Evolutionary conservation across 2,329 filamentous ascomycete species (phyloP), one percentile per base, ranked within the genome.

Genomic region (Dissoconium aciculare): DNA sequence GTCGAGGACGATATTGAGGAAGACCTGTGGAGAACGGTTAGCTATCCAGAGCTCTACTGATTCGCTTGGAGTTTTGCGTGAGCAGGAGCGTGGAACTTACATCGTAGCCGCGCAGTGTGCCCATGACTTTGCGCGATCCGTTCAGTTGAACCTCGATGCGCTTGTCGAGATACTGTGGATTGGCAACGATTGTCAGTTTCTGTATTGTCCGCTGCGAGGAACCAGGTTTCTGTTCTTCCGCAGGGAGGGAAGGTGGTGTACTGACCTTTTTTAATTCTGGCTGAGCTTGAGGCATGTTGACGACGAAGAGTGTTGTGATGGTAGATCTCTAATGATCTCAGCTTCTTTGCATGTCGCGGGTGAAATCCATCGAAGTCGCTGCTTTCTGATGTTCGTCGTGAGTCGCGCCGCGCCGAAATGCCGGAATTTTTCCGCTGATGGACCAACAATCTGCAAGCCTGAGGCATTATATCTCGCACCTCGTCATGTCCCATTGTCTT

Each of bases 141-240:
- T 98, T 98, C 32, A 98, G 67, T 60, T 98, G 87, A 45, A 95
- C 84, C 59, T 94, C 93, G 53, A 98, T 72, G 62, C 87, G 74
- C 74, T 98, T 98, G 69, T 98, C 89, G 62, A 98, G 84, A 62
- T 98, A 98, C 89, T 98, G 50, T 29, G 30, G 14, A n/a, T 5
- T 11, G 11, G 6, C 11, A 16, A 10, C 25, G 24, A 11, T 4
- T 27, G 19, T 11, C 15, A 11, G n/a, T 32, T 14, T n/a, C n/a
- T 15, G n/a, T 28, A 4, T 12, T 15, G 26, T 28, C n/a, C 14
- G 16, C 14, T n/a, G 19, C 19, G 19, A 13, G 10, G 16, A 9
- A 12, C 23, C 4, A 27, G 11, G 11, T 24, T 10, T 24, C 10
- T 17, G 15, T 13, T 21, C 16, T 11, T 11, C 14, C 26, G 12